Evolutionary conservation across 169 alveolate species (phyloP), one percentile per base, ranked within the genome.

Genomic region (Eimeria falciformis): DNA sequence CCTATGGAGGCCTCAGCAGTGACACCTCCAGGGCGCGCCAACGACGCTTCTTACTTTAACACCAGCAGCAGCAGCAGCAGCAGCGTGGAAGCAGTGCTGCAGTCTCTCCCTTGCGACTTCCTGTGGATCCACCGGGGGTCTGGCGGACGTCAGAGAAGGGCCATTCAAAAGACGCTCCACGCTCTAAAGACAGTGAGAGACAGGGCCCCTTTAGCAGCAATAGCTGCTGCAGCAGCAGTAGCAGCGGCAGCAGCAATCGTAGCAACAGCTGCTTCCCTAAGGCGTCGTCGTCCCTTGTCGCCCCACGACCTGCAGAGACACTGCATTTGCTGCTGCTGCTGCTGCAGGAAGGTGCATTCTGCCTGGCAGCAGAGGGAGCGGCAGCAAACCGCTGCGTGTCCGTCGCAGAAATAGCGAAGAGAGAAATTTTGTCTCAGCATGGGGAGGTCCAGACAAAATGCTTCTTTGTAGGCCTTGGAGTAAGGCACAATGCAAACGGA

Each of bases 311-410:
- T 14, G 33, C 7, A 5, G 33, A 14, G 71, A 7, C 25, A 21
- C 71, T 58, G 33, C 27, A 5, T 7, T 5, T 58, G 71, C 27
- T 58, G 71, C 27, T 58, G 71, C 71, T 58, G 27, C 71, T 58
- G 71, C 71, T n/a, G 27, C 71, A 58, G 71, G 71, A 58, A 27
- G 71, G 71, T 5, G 27, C 71, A 14, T 7, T 58, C 9, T 58
- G 71, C 21, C 71, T 58, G 71, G 71, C 27, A n/a, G 71, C 71
- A 14, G 21, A 58, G 25, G 71, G 11, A 21, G 25, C 5, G 9
- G 25, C 71, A 58, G 71, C 71, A 58, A 58, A 58, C 27, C 71
- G 71, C 71, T 58, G 71, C 71, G 7, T 58, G 9, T 58, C 71
- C 25, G 71, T 58, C 9, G 71, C 71, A 14, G 71, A 58, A n/a